Conservation (phyloP, 768 basidiomycete genomes). For the Infundibulicybe gibba region DNA sequence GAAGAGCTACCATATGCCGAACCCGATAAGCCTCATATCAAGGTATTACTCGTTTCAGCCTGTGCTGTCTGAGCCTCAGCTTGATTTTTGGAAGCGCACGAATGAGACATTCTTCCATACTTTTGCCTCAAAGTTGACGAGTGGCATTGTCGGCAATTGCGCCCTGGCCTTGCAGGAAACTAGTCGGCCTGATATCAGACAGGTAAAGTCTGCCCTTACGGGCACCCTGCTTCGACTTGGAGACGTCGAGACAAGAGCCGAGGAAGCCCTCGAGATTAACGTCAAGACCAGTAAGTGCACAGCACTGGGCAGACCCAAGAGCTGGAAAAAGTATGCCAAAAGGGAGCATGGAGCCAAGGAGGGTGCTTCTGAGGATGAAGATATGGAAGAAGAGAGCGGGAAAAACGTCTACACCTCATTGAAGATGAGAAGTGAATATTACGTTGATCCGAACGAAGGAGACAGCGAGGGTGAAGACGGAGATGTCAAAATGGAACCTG, state of each 20-base stretch:
- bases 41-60: conserved; percentile 46
- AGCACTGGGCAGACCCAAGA: conserved; percentile 59
- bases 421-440: conserved; percentile 53
- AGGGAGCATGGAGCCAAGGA: conserved; percentile 30
- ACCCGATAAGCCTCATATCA: conserved; percentile 64
- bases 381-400: conserved; percentile 24
- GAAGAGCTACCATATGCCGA: conserved; percentile 60
- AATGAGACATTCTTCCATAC: conserved; percentile 75
- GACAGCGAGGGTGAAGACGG: conserved; percentile 34
- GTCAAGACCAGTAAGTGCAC: conserved; percentile 84
- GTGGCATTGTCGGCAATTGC: conserved; percentile 61
- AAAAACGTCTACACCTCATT: conserved; percentile 36
- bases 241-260: conserved; percentile 57
- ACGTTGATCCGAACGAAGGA: conserved; percentile 41
- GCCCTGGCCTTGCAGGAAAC: conserved; percentile 62
- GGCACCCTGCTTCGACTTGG: conserved; percentile 76
- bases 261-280: conserved; percentile 71
- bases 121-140: conserved; percentile 34
- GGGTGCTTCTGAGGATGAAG: conserved; percentile 31
- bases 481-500: conserved; percentile 38
- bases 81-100: conserved; percentile 39
- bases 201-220: conserved; percentile 62
- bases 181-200: conserved; percentile 58
- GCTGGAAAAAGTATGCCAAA: conserved; percentile 74
- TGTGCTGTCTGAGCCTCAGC: not conserved